Base-by-base conservation (phyloP, 1,139 yeast genomes). In the Pichia sp. region DNA sequence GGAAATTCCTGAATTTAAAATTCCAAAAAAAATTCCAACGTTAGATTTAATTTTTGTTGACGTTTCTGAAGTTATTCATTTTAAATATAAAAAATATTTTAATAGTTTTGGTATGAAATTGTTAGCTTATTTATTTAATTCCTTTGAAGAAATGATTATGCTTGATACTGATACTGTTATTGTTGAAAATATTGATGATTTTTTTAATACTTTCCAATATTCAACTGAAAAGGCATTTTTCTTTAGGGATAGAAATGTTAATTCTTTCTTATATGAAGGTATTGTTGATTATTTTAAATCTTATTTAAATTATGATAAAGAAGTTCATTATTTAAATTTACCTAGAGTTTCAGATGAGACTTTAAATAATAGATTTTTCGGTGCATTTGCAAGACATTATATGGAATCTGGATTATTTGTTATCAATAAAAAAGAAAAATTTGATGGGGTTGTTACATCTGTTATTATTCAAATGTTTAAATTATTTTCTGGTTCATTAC, bases 121-220 rank as follows among this genome's bases (percentile, higher is more conserved):
- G 4, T 58, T 77, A 29, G 78, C 81, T 0, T 63, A 73, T 42
- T 52, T 75, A 26, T 76, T 75, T 58, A 71, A 68, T 42, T 68
- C 80, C 0, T 79, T 77, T 57, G 71, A 71, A 49, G 82, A 78
- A 50, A 68, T 74, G 39, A 57, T 79, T 3, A 61, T 79, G 51
- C 54, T 79, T 51, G 84, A 79, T 58, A 78, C 82, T 2, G 84
- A 79, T 56, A 66, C 79, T 0, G 74, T 78, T 7, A 83, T 82
- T 0, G 62, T 79, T 42, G 61, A 73, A 3, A 62, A 68, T 2
- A 55, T 64, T 5, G 56, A 53, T 5, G 56, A 61, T n/a, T 70
- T 70, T 46, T 70, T 72, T 52, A 56, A 63, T 2, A 48, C 64
- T 10, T 56, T 57, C 2, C 64, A 64, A 34, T 73, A 67, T 52